Base-by-base conservation (phyloP, 768 basidiomycete species). In the Boletus barrowsii region DNA sequence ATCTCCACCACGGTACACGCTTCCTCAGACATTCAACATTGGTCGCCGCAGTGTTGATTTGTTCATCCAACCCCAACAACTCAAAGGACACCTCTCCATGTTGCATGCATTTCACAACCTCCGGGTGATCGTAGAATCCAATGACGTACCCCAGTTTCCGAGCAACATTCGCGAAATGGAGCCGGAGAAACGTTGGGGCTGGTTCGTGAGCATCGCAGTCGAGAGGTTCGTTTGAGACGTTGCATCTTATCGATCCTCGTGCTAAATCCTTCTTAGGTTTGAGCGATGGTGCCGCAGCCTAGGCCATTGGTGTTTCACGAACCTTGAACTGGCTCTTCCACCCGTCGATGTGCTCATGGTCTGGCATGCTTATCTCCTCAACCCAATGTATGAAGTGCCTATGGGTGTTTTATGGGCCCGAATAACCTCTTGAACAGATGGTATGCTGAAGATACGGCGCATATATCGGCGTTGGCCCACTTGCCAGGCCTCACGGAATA, bases 291-390 rank as follows among this genome's bases (percentile, higher is more conserved):
- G 65, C n/a, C 8, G 20, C 26, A 45, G 44, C 37, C 54, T 66
- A 11, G 39, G 41, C 33, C 20, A 22, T 40, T 39, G 20, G 45
- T 20, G 2, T 26, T 36, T 20, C 7, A 32, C 36, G 17, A 24
- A 44, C 14, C 26, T 50, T 1, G 59, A 62, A 44, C 45, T 49
- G 22, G 40, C 33, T 0, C 46, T 70, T n/a, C 74, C 75, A 2
- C 74, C 74, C 4, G 47, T 76, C 8, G 75, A 75, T 30, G 75
- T 76, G 2, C 57, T 70, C 39, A 73, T 75, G 73, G 74, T 75
- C 4, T 74, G 74, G 69, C 75, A 75, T 35, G 60, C 74, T 7
- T 74, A 76, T 58, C 59, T 72, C 29, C 69, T 75, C 33, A 75
- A 74, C 50, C 75, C 75, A 10, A 60, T 65, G 74, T 72, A 56